Conservation (phyloP, 106 monocot species). For the Dendrobium officinale region DNA sequence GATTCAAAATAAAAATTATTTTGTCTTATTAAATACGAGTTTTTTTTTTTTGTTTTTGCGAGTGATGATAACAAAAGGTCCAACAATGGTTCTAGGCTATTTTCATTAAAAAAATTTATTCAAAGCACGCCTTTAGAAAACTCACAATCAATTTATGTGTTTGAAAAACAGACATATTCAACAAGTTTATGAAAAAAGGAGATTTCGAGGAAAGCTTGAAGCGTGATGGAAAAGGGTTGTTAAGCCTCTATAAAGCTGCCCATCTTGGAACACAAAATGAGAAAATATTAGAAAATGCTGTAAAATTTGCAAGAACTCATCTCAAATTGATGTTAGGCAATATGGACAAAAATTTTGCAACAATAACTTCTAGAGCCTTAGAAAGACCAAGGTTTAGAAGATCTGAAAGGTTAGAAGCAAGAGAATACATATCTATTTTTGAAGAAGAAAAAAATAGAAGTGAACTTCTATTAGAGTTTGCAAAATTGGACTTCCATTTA, state of each 20-base stretch:
- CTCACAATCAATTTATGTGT: not conserved
- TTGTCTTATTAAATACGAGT: too few species aligned
- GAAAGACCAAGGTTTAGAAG: not conserved
- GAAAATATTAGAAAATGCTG: constrained; percentile 17
- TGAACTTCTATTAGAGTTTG: not conserved
- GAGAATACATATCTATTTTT: not conserved
- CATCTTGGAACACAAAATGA: not conserved
- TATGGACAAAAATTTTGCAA: not conserved
- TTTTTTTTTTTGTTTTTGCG: too few species aligned
- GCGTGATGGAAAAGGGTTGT: too few species aligned
- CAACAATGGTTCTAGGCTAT: too few species aligned
- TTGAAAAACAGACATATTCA: constrained; percentile 6
- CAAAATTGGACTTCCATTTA: too few species aligned
- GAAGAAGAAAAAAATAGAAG: not conserved
- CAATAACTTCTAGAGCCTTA: not conserved
- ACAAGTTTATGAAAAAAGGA: too few species aligned
- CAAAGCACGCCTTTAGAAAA: not conserved
- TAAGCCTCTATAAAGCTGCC: too few species aligned
- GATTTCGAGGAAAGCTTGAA: too few species aligned
- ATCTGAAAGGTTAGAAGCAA: not conserved
- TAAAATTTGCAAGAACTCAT: not conserved
- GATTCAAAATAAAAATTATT: too few species aligned
- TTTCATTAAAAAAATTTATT: too few species aligned
- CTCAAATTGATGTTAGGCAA: not conserved
- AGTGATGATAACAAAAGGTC: too few species aligned